Conservation (phyloP, 495 filamentous ascomycete genomes). For the Xylaria cubensis region DNA sequence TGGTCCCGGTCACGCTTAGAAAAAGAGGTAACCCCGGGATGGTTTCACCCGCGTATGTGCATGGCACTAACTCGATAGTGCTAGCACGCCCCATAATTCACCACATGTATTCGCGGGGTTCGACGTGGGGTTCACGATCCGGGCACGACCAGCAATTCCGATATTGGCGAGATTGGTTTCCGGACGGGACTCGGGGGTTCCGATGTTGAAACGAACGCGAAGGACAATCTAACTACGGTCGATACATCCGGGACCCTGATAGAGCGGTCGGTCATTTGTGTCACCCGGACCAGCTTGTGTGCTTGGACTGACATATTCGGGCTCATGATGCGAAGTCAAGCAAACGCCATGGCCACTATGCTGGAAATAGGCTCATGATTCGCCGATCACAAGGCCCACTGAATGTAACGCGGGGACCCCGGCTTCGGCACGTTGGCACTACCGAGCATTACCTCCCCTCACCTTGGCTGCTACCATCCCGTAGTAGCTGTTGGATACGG, state of each 20-base stretch:
- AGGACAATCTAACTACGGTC: not conserved
- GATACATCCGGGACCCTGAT: not conserved
- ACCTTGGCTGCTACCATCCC: conserved; percentile 2
- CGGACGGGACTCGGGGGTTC: not conserved
- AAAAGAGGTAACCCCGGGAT: not conserved
- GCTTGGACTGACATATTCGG: not conserved
- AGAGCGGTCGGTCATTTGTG: not conserved
- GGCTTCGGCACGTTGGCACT: conserved; percentile 1
- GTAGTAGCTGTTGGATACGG: not conserved
- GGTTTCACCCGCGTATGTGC: conserved; percentile 2
- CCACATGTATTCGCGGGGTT: conserved; percentile 14
- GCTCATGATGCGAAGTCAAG: not conserved
- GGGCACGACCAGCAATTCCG: not conserved
- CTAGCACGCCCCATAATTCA: not conserved
- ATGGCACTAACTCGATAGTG: not conserved
- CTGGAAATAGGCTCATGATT: conserved; percentile 14
- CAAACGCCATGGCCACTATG: not conserved
- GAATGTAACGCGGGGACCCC: conserved; percentile 14
- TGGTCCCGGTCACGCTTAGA: conserved; percentile 8
- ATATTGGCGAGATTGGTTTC: not conserved
- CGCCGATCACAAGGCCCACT: conserved; percentile 22
- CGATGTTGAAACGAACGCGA: not conserved
- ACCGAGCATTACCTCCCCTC: not conserved
- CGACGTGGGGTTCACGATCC: conserved; percentile 5
- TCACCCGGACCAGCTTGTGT: not conserved